Evolutionary conservation across 306 rosid species (phyloP).

Genomic region (Notholithocarpus densiflorus): DNA sequence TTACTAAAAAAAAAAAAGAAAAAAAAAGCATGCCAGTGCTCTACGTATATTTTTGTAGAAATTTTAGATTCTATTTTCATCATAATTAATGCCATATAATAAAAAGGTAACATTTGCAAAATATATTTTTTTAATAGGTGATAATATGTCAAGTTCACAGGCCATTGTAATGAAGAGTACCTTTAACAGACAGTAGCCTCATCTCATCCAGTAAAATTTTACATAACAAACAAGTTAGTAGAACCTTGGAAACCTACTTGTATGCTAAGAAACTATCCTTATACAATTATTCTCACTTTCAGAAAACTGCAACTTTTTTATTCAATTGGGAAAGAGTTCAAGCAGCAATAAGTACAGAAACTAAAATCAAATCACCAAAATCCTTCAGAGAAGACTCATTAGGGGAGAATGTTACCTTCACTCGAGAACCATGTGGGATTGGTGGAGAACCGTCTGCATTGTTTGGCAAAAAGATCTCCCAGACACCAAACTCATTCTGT

Average conservation of each 20-base stretch:
- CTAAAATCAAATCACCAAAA: neutral
- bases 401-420: constrained; percentile 59
- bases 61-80: too few species aligned
- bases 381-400: constrained; percentile 7
- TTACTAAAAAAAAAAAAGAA: neutral
- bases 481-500: constrained; percentile 98
- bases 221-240: neutral
- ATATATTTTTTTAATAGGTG: neutral
- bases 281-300: neutral
- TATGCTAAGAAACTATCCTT: neutral
- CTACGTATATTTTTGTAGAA: neutral
- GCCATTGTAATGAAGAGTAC: neutral
- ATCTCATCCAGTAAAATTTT: neutral
- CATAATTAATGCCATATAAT: neutral
- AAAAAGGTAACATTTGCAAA: neutral
- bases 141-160: neutral
- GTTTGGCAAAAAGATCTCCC: constrained; percentile 98
- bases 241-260: neutral
- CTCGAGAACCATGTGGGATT: constrained; percentile 98
- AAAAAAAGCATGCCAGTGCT: neutral
- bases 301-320: neutral
- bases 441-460: constrained; percentile 84
- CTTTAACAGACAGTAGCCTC: neutral
- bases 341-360: neutral
- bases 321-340: neutral